Evolutionary conservation across 2,329 filamentous ascomycete species (phyloP), one percentile per base, ranked within the genome.

Genomic region (Xylaria sp.): DNA sequence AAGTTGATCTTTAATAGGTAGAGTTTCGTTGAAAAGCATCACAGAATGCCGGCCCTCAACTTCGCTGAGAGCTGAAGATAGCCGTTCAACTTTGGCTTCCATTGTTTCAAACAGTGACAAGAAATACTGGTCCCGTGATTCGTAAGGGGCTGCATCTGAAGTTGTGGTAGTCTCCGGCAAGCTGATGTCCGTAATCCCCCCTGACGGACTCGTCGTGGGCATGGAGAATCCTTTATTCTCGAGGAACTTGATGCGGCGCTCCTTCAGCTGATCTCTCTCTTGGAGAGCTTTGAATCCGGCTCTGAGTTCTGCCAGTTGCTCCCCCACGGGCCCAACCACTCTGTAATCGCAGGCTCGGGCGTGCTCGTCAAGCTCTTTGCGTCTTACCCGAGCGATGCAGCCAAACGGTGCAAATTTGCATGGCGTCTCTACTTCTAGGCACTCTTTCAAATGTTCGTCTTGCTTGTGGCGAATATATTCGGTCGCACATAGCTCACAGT

Each of bases 1-100:
- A n/a, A 89, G 80, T 73, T 88, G 84, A 61, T 89, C 85, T 60
- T 86, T 85, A 63, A 89, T 82, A 7, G 83, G 85, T 70, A 87
- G 80, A 4, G 85, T 83, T 72, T 88, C 84, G 68, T 87, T 88
- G 70, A 88, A 80, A 8, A 87, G 80, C 80, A 85, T 83, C 74
- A 87, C 83, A 33, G 82, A 85, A 70, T 88, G 85, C 51, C 84
- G 82, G 3, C 83, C 83, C 70, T 88, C 86, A 52, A 87, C 78
- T 61, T 87, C 85, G 19, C 82, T 83, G 38, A 88, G 70, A 43
- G 82, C 82, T 58, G 85, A 82, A 53, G 85, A 83, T 2, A 89
- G 74, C 51, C 85, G 82, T 67, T 86, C 84, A 43, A 88, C 82
- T 74, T 79, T 84, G 72, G 71, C 80, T 69, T 87, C 84, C 67